Conservation (phyloP, 202 grass and related monocot species). For the Setaria viridis region DNA sequence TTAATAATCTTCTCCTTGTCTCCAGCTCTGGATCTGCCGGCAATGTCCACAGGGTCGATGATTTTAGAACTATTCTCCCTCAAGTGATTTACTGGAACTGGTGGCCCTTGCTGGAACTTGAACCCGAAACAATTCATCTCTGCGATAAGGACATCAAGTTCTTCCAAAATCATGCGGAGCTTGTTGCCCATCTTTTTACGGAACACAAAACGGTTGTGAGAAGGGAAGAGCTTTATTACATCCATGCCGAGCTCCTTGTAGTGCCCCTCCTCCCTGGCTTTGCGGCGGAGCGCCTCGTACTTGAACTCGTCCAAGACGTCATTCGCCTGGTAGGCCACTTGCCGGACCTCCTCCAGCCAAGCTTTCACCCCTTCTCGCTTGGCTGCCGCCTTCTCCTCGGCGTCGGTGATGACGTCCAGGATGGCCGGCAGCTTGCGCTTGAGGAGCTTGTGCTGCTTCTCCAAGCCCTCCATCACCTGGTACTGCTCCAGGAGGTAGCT, state of each 20-base stretch:
- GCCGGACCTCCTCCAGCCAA: no score
- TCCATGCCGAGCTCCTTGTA: neutral
- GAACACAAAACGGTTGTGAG: neutral
- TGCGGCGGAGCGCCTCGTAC: neutral
- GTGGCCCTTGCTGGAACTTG: neutral
- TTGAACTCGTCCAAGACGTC: neutral
- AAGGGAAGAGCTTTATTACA: neutral
- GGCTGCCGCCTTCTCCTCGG: no score
- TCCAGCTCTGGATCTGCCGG: neutral
- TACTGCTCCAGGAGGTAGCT: no score
- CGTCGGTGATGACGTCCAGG: no score
- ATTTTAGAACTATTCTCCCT: neutral
- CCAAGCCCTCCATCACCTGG: no score
- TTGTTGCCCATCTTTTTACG: slow-evolving; percentile 33
- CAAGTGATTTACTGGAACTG: neutral
- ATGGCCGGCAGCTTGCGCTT: no score
- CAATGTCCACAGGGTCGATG: neutral
- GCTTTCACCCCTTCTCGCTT: no score
- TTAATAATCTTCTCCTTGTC: neutral
- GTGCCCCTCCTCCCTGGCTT: neutral
- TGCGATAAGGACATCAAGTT: neutral
- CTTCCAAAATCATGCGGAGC: neutral
- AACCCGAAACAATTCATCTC: slow-evolving; percentile 34
- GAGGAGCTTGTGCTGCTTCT: no score
- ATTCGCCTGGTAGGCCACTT: no score